These are phyloP conservation scores for Clausena lansium DNA, from an alignment of 345 rosid genomes.

Conservation along the genomic window DNA sequence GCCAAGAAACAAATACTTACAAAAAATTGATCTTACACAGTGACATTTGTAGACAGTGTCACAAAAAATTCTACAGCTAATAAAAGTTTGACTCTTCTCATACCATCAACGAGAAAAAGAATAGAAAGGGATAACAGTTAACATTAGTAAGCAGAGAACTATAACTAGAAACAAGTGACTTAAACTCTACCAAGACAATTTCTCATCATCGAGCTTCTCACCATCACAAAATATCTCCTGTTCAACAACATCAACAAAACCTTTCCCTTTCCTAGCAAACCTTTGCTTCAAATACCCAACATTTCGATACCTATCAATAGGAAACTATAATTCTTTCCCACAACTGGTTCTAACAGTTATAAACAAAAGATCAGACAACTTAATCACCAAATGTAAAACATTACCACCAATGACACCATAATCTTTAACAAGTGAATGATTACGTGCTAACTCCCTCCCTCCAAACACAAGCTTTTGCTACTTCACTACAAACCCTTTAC, in stretches of 20 bases:
- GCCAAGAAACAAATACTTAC: no score
- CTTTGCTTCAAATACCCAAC: conserved; percentile 67
- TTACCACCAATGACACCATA: conserved; percentile 74
- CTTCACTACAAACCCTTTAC: conserved; percentile 71
- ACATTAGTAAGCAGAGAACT: no score
- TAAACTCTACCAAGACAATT: conserved; percentile 18
- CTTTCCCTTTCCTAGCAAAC: conserved; percentile 62
- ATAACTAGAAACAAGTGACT: background rate
- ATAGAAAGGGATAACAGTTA: background rate
- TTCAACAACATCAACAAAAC: conserved; percentile 59
- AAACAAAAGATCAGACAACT: conserved; percentile 67
- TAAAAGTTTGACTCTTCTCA: conserved; percentile 30
- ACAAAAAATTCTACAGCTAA: conserved; percentile 32
- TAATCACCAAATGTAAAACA: conserved; percentile 77
- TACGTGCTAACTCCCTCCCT: conserved; percentile 84
- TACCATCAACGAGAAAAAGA: conserved; percentile 18
- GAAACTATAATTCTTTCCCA: conserved; percentile 74
- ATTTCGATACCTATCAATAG: conserved; percentile 57
- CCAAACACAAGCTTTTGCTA: conserved; percentile 79
- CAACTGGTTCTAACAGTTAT: conserved; percentile 63
- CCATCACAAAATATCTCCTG: conserved; percentile 76
- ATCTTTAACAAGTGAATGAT: conserved; percentile 61
- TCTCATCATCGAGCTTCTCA: conserved; percentile 65
- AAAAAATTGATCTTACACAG: conserved; percentile 30
- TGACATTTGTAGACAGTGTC: conserved; percentile 58